Percentiles rank a stretch among this genome's conserved stretches.
Conservation (phyloP, 306 rosid genomes). For the Lablab purpureus region DNA sequence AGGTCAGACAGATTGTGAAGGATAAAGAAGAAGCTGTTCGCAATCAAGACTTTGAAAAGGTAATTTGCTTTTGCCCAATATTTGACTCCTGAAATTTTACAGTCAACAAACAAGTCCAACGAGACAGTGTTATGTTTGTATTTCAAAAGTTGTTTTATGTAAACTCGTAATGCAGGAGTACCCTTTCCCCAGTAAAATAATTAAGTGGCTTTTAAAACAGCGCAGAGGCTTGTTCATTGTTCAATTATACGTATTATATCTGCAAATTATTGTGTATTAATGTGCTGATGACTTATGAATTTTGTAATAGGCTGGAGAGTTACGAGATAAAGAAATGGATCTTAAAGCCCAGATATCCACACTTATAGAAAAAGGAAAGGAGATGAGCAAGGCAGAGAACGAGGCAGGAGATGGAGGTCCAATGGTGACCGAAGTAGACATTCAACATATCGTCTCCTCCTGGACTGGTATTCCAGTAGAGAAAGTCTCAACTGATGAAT, state of each 20-base stretch:
- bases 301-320: constrained; percentile 81
- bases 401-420: constrained; percentile 95
- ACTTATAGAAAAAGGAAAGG: constrained; percentile 86
- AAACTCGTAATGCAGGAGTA: background rate
- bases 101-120: background rate
- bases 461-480: constrained; percentile 99
- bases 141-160: background rate
- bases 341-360: constrained; percentile 86
- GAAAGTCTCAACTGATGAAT: constrained; percentile 92
- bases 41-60: constrained; percentile 96
- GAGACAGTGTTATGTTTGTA: background rate
- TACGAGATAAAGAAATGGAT: constrained; percentile 95
- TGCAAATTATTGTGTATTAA: constrained; percentile 3
- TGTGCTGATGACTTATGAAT: constrained; percentile 25
- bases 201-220: background rate
- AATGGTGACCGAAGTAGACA: constrained; percentile 86
- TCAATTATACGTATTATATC: background rate
- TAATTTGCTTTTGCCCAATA: constrained; percentile 36
- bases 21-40: constrained; percentile 94
- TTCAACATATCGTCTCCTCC: constrained; percentile 85
- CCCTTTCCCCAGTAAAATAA: too few relatives aligned
- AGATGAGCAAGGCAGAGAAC: constrained; percentile 95
- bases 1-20: constrained; percentile 86
- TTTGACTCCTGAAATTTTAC: background rate
- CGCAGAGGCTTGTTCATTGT: constrained; percentile 28